phyloP scores from a whole-genome alignment of 805 yeast genomes.

The Brettanomyces sp. region DNA sequence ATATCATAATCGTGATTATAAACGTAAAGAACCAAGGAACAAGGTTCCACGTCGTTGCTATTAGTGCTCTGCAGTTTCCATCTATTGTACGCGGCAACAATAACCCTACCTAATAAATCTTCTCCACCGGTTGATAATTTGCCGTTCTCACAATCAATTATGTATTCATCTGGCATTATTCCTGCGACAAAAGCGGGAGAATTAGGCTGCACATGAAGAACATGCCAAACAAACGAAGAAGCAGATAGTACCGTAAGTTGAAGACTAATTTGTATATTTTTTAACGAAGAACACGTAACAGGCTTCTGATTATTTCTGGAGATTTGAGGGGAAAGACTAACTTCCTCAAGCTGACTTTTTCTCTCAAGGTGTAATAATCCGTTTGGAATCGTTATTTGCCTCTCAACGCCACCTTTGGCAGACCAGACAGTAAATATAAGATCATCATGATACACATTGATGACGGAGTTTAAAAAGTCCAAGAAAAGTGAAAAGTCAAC shows the following conservation, averaged over 20 bases:
- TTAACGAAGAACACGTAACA: conserved; percentile 7
- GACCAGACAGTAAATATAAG: conserved; percentile 66
- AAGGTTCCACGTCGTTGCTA: conserved; percentile 7
- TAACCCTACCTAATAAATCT: conserved; percentile 58
- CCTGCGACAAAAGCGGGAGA: conserved; percentile 83
- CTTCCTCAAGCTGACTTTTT: conserved; percentile 19
- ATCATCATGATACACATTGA: conserved; percentile 17
- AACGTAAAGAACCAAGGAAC: conserved; percentile 51
- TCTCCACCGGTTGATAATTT: conserved; percentile 83
- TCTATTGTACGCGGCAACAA: conserved; percentile 38
- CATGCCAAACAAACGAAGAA: conserved; percentile 82
- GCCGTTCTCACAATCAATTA: conserved; percentile 84
- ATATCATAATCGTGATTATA: conserved; percentile 84
- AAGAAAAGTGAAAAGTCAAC: conserved; percentile 15
- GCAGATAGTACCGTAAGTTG: conserved; percentile 72
- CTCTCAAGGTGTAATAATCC: conserved; percentile 10
- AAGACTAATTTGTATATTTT: conserved; percentile 51
- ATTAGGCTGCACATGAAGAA: conserved; percentile 59
- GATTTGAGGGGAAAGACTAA: conserved; percentile 13
- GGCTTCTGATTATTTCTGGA: conserved; percentile 5
- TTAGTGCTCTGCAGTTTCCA: conserved; percentile 9
- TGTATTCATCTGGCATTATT: conserved; percentile 78
- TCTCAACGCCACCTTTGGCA: conserved; percentile 68
- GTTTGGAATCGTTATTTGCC: conserved; percentile 30
- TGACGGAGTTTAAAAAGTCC: conserved; percentile 19